Evolutionary conservation across 441 rosid genomes (phyloP), one percentile per base, ranked within the genome.

Genomic region (Capsella rubella): DNA sequence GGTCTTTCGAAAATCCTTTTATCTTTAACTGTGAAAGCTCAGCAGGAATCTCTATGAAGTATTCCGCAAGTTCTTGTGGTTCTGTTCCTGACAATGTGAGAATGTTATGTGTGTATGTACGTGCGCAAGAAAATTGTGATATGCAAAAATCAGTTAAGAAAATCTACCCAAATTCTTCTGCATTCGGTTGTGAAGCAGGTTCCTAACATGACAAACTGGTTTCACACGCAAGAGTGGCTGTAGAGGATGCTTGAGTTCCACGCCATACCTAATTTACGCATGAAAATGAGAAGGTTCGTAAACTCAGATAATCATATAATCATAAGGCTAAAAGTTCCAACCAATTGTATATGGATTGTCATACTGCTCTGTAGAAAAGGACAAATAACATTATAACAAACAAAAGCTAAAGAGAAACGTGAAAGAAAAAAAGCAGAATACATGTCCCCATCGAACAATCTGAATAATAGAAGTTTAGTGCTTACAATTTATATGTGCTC

Each of bases 11-110:
- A 77, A 95, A 90, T 71, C 96, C 93, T 54, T 85, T 62, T 80
- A 95, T 91, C 89, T 95, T 95, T 84, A 95, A 81, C 75, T 87
- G 86, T 80, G 86, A 91, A 78, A 92, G 94, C 87, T 95, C 99
- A 1, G 97, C 93, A 71, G 95, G 91, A 83, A 95, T 62, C 82
- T 90, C 88, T 57, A 87, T 69, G 57, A 89, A 84, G 87, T 86
- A 91, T 79, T 95, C 99, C 15, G 85, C 94, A 68, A 87, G 87
- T 77, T 87, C 94, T 50, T 75, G 85, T 52, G 87, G 70, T 66
- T 82, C 99, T 91, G 96, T 79, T 75, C 62, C 43, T 28, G 58
- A 69, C 64, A 85, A 35, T 49, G 31, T 52, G 66, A 58, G 59
- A 63, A 62, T 49, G 69, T 77, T 62, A 73, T 13, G 47, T 14